These are phyloP conservation scores for Dictyostelium capitatum DNA, from an alignment of 78 protist species.

Conservation along the genomic window DNA sequence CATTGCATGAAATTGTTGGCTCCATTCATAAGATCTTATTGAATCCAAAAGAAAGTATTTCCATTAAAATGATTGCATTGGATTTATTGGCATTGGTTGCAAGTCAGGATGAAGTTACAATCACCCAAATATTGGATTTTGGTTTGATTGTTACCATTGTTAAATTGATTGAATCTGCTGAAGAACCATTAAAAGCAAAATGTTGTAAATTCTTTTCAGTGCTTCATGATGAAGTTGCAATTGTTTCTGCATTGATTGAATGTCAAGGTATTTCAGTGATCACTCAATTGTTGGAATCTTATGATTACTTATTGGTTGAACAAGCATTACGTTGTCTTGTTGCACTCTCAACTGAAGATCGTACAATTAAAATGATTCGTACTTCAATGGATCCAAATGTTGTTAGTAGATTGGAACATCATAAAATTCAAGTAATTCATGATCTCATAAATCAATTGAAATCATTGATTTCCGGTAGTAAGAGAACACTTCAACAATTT, in stretches of 20 bases:
- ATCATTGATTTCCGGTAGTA: conserved; percentile 28
- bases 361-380: conserved; percentile 45
- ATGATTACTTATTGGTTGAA: conserved; percentile 51
- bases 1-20: conserved; percentile 46
- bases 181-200: conserved; percentile 59
- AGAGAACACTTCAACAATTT: conserved; percentile 65
- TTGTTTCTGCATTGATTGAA: conserved; percentile 27
- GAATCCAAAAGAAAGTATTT: conserved; percentile 9
- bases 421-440: conserved; percentile 37
- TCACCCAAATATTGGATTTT: conserved; percentile 38
- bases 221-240: conserved; percentile 32
- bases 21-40: conserved; percentile 40
- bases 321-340: conserved; percentile 46
- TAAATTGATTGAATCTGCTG: conserved; percentile 31
- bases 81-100: conserved; percentile 68
- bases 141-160: not conserved
- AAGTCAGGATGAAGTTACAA: conserved; percentile 51
- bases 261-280: conserved; percentile 17
- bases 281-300: conserved; percentile 12
- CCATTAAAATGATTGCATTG: conserved; percentile 59
- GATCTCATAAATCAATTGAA: conserved; percentile 39
- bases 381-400: conserved; percentile 38
- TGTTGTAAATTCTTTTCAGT: conserved; percentile 44
- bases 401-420: conserved; percentile 52
- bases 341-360: conserved; percentile 40